Percentiles rank a stretch among this genome's conserved stretches.
These are phyloP conservation scores for Betula pendula DNA, from an alignment of 306 rosid species.

Conservation along the genomic window DNA sequence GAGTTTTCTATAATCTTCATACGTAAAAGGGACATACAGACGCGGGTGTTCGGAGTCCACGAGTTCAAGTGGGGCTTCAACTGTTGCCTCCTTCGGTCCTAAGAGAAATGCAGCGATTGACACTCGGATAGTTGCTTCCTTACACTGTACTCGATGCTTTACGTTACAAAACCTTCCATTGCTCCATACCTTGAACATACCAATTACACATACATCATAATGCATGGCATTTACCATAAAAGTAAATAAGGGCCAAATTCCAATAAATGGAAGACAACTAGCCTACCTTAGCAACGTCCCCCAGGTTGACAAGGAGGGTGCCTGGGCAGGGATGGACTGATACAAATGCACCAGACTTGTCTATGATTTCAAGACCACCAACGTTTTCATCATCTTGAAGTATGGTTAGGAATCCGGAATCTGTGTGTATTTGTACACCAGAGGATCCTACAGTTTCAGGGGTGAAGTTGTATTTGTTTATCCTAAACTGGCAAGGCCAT, in stretches of 20 bases:
- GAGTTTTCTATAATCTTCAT: slow-evolving; percentile 45
- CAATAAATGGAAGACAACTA: not conserved
- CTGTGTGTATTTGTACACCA: slow-evolving; percentile 55
- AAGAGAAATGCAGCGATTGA: slow-evolving; percentile 51
- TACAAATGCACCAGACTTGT: slow-evolving; percentile 37
- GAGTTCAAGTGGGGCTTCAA: slow-evolving; percentile 49
- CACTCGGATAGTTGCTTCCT: slow-evolving; percentile 39
- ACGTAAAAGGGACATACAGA: slow-evolving; percentile 37
- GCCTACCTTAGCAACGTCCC: slow-evolving; percentile 55
- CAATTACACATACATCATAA: no score
- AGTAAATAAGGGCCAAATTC: not conserved
- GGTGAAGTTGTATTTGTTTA: slow-evolving; percentile 60
- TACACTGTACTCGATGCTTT: slow-evolving; percentile 61
- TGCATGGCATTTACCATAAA: not conserved
- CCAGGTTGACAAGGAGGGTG: slow-evolving; percentile 48
- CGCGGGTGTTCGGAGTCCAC: slow-evolving; percentile 50
- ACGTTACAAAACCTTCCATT: slow-evolving; percentile 55
- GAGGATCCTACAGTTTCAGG: slow-evolving; percentile 46
- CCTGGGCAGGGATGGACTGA: slow-evolving; percentile 47
- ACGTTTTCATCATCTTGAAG: slow-evolving; percentile 72
- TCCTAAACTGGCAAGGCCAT: slow-evolving; percentile 56
- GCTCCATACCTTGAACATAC: slow-evolving; percentile 47
- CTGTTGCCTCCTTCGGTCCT: slow-evolving; percentile 42
- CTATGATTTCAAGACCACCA: slow-evolving; percentile 61
- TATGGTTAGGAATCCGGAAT: slow-evolving; percentile 55